Conservation (phyloP, 768 basidiomycete species). For the Phaeotremella skinneri region DNA sequence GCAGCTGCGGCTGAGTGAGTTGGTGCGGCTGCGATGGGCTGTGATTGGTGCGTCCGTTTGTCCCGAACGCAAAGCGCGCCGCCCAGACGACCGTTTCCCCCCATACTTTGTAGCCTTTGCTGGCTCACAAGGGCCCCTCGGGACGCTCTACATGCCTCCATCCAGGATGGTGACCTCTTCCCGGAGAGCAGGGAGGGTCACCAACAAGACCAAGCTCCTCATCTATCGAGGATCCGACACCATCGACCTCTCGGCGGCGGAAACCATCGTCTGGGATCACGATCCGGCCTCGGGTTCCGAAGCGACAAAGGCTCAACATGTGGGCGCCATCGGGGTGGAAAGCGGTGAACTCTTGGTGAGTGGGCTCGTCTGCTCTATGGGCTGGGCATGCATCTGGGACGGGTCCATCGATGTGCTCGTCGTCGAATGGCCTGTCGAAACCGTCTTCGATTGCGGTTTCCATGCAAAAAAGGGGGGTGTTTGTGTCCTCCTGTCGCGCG, state of each 20-base stretch:
- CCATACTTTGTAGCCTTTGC: conserved; percentile 2
- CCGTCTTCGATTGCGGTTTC: neutral
- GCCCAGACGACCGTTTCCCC: neutral
- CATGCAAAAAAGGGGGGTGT: neutral
- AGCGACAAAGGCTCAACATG: conserved; percentile 42
- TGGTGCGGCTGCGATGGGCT: neutral
- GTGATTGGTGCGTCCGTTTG: conserved; percentile 6
- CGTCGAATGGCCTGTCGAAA: neutral
- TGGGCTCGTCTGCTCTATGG: conserved; percentile 28
- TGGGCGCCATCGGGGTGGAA: conserved; percentile 45
- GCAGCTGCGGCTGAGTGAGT: neutral
- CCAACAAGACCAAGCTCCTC: conserved; percentile 45
- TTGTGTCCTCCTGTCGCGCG: conserved; percentile 1
- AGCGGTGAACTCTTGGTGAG: conserved; percentile 44
- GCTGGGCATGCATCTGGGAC: conserved; percentile 30
- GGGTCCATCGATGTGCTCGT: neutral
- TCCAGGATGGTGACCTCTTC: conserved; percentile 39
- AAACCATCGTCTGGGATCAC: conserved; percentile 42
- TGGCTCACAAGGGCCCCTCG: conserved; percentile 16
- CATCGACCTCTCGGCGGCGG: conserved; percentile 36
- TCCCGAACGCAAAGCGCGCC: neutral
- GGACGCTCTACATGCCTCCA: conserved; percentile 1
- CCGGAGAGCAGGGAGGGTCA: conserved; percentile 43
- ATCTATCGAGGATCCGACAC: conserved; percentile 41
- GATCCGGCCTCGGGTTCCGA: conserved; percentile 23